Evolutionary conservation across 345 rosid genomes (phyloP).

Genomic region (Cardamine chenopodiifolia): DNA sequence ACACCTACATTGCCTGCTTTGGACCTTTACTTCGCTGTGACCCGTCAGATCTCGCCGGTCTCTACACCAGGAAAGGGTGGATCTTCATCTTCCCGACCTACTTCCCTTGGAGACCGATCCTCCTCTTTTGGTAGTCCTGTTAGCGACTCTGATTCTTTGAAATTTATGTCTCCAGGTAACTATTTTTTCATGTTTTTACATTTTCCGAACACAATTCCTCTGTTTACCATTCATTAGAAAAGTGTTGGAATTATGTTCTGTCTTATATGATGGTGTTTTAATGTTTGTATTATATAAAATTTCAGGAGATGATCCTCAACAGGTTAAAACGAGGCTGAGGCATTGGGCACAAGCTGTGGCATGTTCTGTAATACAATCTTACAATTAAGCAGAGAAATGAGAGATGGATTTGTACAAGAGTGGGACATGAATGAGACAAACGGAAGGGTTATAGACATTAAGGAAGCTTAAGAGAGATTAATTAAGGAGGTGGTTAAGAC

Average conservation of each 20-base stretch:
- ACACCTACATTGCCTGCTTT: slow-evolving; percentile 83
- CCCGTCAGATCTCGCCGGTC: slow-evolving; percentile 71
- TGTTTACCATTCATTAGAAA: neutral
- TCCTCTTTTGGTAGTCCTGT: slow-evolving; percentile 67
- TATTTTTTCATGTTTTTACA: neutral
- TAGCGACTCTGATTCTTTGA: slow-evolving; percentile 73
- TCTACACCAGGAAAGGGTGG: slow-evolving; percentile 68
- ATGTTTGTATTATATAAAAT: neutral
- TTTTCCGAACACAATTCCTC: neutral
- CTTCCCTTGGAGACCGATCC: slow-evolving; percentile 51
- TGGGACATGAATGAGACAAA: slow-evolving; percentile 11
- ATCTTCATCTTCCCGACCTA: slow-evolving; percentile 46
- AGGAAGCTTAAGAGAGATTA: slow-evolving; percentile 8
- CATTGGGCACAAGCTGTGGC: slow-evolving; percentile 77
- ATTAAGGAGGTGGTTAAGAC: slow-evolving; percentile 11
- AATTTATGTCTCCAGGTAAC: slow-evolving; percentile 78
- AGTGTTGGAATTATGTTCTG: neutral
- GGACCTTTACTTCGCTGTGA: slow-evolving; percentile 88
- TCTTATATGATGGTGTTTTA: neutral
- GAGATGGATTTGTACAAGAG: slow-evolving; percentile 29
- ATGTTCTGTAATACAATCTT: slow-evolving; percentile 58
- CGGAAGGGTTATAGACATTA: neutral
- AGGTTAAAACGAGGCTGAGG: slow-evolving; percentile 60
- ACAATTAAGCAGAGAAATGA: slow-evolving; percentile 24
- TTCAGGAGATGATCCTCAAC: slow-evolving; percentile 72